phyloP scores from a whole-genome alignment of 148 eudicot genomes.

The Dianthus caryophyllus region DNA sequence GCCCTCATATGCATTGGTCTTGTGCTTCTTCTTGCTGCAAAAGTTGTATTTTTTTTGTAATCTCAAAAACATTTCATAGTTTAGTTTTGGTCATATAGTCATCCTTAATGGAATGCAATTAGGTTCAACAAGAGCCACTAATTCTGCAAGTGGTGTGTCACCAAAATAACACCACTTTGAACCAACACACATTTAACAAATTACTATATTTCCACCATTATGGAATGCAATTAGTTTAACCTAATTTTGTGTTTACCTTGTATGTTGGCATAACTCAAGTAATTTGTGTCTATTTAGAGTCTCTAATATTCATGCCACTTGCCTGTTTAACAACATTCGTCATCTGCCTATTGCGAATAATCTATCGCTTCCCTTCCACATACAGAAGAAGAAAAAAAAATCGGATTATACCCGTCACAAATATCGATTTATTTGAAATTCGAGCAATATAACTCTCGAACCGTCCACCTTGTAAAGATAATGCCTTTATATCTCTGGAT shows the following conservation, averaged over 20 bases:
- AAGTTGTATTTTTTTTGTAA: too few relatives aligned
- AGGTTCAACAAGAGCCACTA: slow-evolving; percentile 5
- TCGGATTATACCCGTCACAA: too few relatives aligned
- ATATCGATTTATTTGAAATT: too few relatives aligned
- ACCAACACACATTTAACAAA: slow-evolving; percentile 2
- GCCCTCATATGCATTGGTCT: too few relatives aligned
- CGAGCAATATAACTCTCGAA: too few relatives aligned
- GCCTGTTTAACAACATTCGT: neutral
- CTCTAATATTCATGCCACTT: neutral
- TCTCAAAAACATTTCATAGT: neutral
- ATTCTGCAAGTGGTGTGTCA: neutral
- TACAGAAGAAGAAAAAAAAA: too few relatives aligned
- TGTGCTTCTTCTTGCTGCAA: too few relatives aligned
- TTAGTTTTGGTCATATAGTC: slow-evolving; percentile 3
- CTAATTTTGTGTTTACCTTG: neutral
- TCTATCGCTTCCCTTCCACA: too few relatives aligned
- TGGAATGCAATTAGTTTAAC: neutral
- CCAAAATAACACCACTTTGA: slow-evolving; percentile 12
- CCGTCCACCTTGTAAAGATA: too few relatives aligned
- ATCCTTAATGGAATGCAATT: neutral
- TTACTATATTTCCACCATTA: slow-evolving; percentile 12
- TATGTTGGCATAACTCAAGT: slow-evolving; percentile 12
- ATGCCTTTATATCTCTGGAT: neutral
- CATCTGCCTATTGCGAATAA: neutral
- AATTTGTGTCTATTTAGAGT: neutral